Base-by-base conservation (phyloP, 1,139 yeast species). In the Debaryomyces coudertii region DNA sequence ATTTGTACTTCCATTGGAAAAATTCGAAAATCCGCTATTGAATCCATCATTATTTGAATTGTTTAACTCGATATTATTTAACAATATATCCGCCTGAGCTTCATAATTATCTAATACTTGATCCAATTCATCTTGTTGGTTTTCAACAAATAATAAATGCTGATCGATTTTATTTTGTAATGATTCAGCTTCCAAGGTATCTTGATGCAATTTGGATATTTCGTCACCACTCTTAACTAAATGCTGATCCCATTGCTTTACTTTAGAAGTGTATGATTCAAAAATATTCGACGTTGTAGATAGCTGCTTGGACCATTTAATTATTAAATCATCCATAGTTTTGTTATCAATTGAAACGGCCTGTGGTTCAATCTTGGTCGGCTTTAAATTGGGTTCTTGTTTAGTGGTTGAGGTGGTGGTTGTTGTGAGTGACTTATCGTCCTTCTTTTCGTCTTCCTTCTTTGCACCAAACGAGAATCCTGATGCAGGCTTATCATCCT, bases 51-150 rank as follows among this genome's bases (percentile, higher is more conserved):
- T 48, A 38, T 37, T 49, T 36, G 47, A 47, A 42, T 44, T 46
- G 11, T 58, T 62, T 24, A 62, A 53, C 47, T 82, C 78, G 51
- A 76, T 66, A 46, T 71, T 72, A 51, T 62, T 71, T 48, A 82
- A 68, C 45, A 82, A 63, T 8, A 76, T 66, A 52, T 89, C 92
- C 0, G 95, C 93, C 63, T 90, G 96, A 50, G 77, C 80, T 65
- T 93, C 99, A 60, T 92, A 92, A 52, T 85, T 86, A 54, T 87
- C 90, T 52, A 93, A 78, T 55, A 93, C 76, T 23, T 80, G 76
- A 52, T 92, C 98, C 45, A 93, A 73, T 60, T 93, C 99, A 52
- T 87, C 90, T 62, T 95, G 99, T 62, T 95, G 99, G 55, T 87
- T 83, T 60, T 88, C 95, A 42, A 93, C 88, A 61, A 90, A 92